Evolutionary conservation across 768 basidiomycete species (phyloP).

Genomic region (Pisolithus marmoratus): DNA sequence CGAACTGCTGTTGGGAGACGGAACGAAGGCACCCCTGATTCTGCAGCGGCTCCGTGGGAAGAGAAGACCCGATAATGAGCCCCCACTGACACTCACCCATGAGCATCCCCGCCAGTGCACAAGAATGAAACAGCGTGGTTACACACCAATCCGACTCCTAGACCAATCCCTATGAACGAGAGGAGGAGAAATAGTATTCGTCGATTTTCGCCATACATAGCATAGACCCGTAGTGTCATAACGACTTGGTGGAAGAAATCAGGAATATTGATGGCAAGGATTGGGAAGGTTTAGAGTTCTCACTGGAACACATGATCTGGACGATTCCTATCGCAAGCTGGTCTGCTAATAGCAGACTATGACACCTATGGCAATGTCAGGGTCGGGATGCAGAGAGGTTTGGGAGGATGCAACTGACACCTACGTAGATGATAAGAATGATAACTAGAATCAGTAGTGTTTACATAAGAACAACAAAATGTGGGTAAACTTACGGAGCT

Average conservation of each 20-base stretch:
- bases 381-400: not conserved
- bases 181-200: slow-evolving; percentile 3
- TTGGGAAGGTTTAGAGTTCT: not conserved
- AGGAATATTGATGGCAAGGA: too few relatives aligned
- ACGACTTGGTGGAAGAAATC: slow-evolving; percentile 2
- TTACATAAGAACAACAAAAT: not conserved
- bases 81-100: too few relatives aligned
- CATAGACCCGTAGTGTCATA: slow-evolving; percentile 19
- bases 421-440: not conserved
- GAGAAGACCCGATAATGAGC: too few relatives aligned
- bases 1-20: slow-evolving; percentile 1
- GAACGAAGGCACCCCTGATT: not conserved
- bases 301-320: slow-evolving; percentile 9
- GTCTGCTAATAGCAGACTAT: not conserved
- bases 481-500: slow-evolving; percentile 1
- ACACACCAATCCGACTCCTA: slow-evolving; percentile 7
- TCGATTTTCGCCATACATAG: slow-evolving; percentile 8
- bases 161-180: not conserved
- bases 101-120: too few relatives aligned
- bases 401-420: slow-evolving; percentile 5
- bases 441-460: too few relatives aligned
- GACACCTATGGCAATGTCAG: slow-evolving; percentile 1
- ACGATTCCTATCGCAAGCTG: slow-evolving; percentile 1
- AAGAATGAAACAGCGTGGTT: too few relatives aligned
- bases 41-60: too few relatives aligned